Evolutionary conservation across 2,329 filamentous ascomycete species (phyloP).

Genomic region (Fusarium odoratissimum): DNA sequence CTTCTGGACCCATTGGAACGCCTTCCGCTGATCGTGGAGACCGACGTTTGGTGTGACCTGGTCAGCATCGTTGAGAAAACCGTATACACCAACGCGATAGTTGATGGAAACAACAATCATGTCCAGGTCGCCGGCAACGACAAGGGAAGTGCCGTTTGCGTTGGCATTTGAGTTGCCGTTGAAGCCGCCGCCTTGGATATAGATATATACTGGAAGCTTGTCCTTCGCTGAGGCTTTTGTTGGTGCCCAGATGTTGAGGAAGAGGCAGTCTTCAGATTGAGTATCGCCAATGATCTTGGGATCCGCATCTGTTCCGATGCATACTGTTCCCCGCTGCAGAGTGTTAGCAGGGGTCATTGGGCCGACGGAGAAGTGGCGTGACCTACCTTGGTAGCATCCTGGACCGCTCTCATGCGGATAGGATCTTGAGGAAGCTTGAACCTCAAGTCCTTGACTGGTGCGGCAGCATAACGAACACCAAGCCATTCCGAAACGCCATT

Average conservation of each 20-base stretch:
- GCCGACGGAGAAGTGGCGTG: neutral
- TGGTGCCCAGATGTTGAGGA: slow-evolving; percentile 73
- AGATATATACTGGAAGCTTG: slow-evolving; percentile 72
- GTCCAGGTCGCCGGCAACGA: slow-evolving; percentile 65
- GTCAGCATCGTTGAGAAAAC: slow-evolving; percentile 74
- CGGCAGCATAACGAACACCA: slow-evolving; percentile 78
- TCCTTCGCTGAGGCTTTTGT: slow-evolving; percentile 59
- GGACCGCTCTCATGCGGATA: slow-evolving; percentile 53
- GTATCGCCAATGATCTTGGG: slow-evolving; percentile 38
- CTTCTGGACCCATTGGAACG: slow-evolving; percentile 75
- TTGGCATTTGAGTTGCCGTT: slow-evolving; percentile 61
- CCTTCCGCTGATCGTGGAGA: slow-evolving; percentile 76
- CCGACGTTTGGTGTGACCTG: slow-evolving; percentile 73
- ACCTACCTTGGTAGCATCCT: slow-evolving; percentile 66
- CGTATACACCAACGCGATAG: slow-evolving; percentile 80
- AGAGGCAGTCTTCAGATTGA: slow-evolving; percentile 74
- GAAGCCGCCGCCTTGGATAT: slow-evolving; percentile 71
- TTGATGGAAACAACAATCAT: slow-evolving; percentile 80
- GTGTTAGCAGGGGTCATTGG: neutral
- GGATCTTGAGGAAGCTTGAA: slow-evolving; percentile 77
- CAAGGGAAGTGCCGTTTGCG: slow-evolving; percentile 70
- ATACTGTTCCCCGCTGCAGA: slow-evolving; percentile 42
- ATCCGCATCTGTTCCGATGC: slow-evolving; percentile 47
- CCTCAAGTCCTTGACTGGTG: slow-evolving; percentile 72
- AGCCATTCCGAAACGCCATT: slow-evolving; percentile 77